Conservation (phyloP, 345 rosid species). For the thale cress (Arabidopsis thaliana) region TAIR10.1 NC_003070.9:22310501-22311000, state of each 20-base stretch:
- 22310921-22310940: slow-evolving; percentile 62
- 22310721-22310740: slow-evolving; percentile 86
- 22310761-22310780: slow-evolving; percentile 78
- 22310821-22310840: slow-evolving; percentile 95
- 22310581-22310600: slow-evolving; percentile 91
- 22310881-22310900: slow-evolving; percentile 94
- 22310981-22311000: not conserved
- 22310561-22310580: slow-evolving; percentile 92
- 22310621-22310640: slow-evolving; percentile 90
- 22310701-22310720: slow-evolving; percentile 90
- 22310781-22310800: slow-evolving; percentile 82
- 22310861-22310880: slow-evolving; percentile 86
- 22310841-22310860: slow-evolving; percentile 80
- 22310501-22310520: slow-evolving; percentile 93
- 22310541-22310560: slow-evolving; percentile 77
- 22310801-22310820: slow-evolving; percentile 96
- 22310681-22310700: slow-evolving; percentile 96
- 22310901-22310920: slow-evolving; percentile 99
- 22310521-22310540: slow-evolving; percentile 75
- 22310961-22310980: not conserved
- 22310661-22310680: slow-evolving; percentile 91
- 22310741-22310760: slow-evolving; percentile 78
- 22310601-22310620: slow-evolving; percentile 96
- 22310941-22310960: not conserved
- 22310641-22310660: slow-evolving; percentile 83